Base-by-base conservation (phyloP, 1,284 basidiomycete genomes). In the Rugosomyces carneus region DNA sequence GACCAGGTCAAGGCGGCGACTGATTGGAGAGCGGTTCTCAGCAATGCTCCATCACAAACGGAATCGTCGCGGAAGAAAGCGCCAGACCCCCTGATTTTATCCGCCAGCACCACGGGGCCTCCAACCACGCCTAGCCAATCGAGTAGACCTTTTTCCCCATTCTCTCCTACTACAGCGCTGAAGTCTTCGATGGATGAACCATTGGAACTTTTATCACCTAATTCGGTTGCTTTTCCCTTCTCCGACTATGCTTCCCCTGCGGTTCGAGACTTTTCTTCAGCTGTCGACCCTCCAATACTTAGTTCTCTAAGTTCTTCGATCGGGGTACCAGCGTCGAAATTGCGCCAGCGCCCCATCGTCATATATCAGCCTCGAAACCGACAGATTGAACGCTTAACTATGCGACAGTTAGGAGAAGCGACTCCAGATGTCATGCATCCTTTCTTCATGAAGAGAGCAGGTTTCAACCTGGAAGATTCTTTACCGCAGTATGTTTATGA, bases 381-480 rank as follows among this genome's bases (percentile, higher is more conserved):
- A 34, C 71, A 73, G 44, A 88, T 89, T 53, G 81, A 89, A 57
- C 76, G 84, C 18, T 60, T 89, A 43, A 87, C 84, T 21, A 83
- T 93, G 74, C 77, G 84, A 38, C 86, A 91, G 59, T 69, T 93
- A 7, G 91, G 91, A 27, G 87, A 92, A 61, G 88, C 85, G 11
- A 92, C 90, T 0, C 87, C 87, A 1, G 87, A 91, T 57, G 86
- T 91, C 8, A 89, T 84, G 87, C 84, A 86, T 68, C 78, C 89
- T 32, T 88, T 89, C 64, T 87, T 89, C 65, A 84, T 84, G 76
- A 88, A 89, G 57, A 86, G 80, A 58, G 83, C 89, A 24, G 86
- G 87, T 1, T 83, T 88, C 63, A 89, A 80, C 53, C 66, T 91
- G 38, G 84, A 87, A 58, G 85, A 90, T 53, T 81, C 85, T 0